Evolutionary conservation across 2,329 filamentous ascomycete species (phyloP).

Genomic region (Aschersonia sp.): DNA sequence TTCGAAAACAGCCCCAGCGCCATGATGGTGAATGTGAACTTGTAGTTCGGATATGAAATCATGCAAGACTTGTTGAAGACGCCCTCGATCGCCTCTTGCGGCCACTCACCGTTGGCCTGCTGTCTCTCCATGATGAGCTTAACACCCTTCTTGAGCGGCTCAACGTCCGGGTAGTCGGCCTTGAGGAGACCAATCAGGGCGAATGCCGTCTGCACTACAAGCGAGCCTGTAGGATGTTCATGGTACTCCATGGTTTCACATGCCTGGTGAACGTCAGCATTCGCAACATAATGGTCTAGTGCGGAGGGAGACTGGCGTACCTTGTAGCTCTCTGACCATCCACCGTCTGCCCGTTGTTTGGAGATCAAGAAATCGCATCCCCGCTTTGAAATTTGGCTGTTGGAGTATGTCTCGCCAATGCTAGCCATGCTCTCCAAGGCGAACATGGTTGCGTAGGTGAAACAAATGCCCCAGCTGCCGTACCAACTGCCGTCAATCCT

Average conservation of each 20-base stretch:
- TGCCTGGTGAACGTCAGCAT: slow-evolving; percentile 29
- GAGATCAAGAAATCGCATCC: slow-evolving; percentile 78
- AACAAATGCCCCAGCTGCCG: slow-evolving; percentile 95
- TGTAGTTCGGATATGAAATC: slow-evolving; percentile 99
- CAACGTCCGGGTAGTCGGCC: slow-evolving; percentile 63
- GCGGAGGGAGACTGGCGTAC: slow-evolving; percentile 16
- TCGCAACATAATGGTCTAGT: background rate
- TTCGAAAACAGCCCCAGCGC: slow-evolving; percentile 79
- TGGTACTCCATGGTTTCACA: slow-evolving; percentile 65
- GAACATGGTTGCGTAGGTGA: slow-evolving; percentile 95
- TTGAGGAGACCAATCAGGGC: slow-evolving; percentile 70
- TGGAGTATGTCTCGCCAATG: slow-evolving; percentile 69
- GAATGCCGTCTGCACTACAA: slow-evolving; percentile 94
- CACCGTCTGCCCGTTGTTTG: slow-evolving; percentile 76
- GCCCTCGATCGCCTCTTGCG: slow-evolving; percentile 89
- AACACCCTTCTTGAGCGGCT: slow-evolving; percentile 59
- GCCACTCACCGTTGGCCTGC: slow-evolving; percentile 81
- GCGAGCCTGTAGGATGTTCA: slow-evolving; percentile 60
- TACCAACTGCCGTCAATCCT: slow-evolving; percentile 86
- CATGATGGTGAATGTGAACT: slow-evolving; percentile 89
- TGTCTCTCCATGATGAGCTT: slow-evolving; percentile 75
- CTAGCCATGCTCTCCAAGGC: slow-evolving; percentile 73
- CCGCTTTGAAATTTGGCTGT: slow-evolving; percentile 52
- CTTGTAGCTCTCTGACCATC: slow-evolving; percentile 92
- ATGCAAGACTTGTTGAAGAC: slow-evolving; percentile 99